Evolutionary conservation across 441 rosid genomes (phyloP).

Genomic region (Jatropha multifida): DNA sequence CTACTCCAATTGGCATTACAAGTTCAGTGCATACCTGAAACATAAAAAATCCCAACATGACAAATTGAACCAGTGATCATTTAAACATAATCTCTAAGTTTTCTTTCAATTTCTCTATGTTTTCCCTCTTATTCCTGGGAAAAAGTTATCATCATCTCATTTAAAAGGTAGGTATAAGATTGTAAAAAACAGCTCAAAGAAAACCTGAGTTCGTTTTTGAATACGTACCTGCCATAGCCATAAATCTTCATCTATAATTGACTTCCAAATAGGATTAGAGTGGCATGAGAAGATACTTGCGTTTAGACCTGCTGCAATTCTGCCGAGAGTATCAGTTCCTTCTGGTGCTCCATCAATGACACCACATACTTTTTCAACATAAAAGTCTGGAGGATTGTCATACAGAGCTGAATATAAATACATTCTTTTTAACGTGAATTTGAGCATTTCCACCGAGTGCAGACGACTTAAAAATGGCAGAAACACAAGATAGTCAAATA

Average conservation of each 20-base stretch:
- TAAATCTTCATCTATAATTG: not conserved
- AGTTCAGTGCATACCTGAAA: slow-evolving; percentile 60
- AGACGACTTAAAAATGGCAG: not conserved
- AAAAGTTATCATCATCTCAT: no score
- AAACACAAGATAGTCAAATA: not conserved
- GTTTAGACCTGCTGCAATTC: not conserved
- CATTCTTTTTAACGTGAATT: not conserved
- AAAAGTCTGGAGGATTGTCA: not conserved
- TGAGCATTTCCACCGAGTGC: not conserved
- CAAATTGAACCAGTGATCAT: no score
- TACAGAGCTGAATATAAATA: not conserved
- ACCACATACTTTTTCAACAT: not conserved
- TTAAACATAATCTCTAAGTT: no score
- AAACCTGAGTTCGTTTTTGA: no score
- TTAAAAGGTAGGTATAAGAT: no score
- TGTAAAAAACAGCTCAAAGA: no score
- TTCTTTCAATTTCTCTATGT: no score
- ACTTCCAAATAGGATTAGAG: not conserved
- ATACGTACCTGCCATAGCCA: not conserved
- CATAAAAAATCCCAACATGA: not conserved
- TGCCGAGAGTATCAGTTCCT: not conserved
- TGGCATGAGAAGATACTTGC: not conserved
- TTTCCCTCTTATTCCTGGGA: no score
- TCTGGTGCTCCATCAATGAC: not conserved
- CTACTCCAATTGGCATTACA: slow-evolving; percentile 52